Percentiles rank a stretch among this genome's conserved stretches.
Evolutionary conservation across 108 stramenopile genomes (phyloP).

Genomic region (Cyclostephanos tholiformis): DNA sequence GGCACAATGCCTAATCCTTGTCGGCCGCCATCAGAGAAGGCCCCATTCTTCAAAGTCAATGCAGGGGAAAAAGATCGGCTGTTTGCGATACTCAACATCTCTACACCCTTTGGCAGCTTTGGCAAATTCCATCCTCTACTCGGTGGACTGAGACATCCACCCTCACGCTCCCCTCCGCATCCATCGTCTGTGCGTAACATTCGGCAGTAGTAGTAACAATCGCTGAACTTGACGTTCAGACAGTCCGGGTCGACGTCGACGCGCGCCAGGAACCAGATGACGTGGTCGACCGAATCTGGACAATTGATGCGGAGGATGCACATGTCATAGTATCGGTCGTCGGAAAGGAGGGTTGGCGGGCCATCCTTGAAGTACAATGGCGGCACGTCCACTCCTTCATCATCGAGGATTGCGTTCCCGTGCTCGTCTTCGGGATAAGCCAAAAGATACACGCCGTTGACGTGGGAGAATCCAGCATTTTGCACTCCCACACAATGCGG

Average conservation of each 20-base stretch:
- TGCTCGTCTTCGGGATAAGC: conserved; percentile 6
- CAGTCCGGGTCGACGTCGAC: conserved; percentile 40
- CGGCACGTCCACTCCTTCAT: conserved; percentile 2
- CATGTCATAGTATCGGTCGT: conserved; percentile 43
- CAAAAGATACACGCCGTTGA: conserved; percentile 42
- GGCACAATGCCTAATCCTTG: neutral
- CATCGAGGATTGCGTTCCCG: neutral
- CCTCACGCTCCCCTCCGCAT: neutral
- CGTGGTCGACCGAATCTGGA: conserved; percentile 33
- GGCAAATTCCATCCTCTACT: conserved; percentile 38
- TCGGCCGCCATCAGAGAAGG: too few species aligned
- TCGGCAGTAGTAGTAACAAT: conserved; percentile 50
- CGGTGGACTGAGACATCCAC: conserved; percentile 18
- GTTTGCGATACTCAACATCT: conserved; percentile 12
- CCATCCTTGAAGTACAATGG: conserved; percentile 45
- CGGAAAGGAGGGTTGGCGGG: conserved; percentile 32
- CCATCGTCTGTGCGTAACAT: conserved; percentile 17
- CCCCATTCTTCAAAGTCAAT: neutral
- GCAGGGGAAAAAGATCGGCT: conserved; percentile 5
- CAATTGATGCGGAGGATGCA: conserved; percentile 41
- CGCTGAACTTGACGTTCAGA: conserved; percentile 47
- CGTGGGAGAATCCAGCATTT: conserved; percentile 32
- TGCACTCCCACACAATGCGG: conserved; percentile 32
- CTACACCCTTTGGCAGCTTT: conserved; percentile 25
- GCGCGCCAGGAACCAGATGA: conserved; percentile 49